These are phyloP conservation scores for Syncephalastrum sp. DNA, from an alignment of 371 early-diverging fungal genomes.

Conservation along the genomic window DNA sequence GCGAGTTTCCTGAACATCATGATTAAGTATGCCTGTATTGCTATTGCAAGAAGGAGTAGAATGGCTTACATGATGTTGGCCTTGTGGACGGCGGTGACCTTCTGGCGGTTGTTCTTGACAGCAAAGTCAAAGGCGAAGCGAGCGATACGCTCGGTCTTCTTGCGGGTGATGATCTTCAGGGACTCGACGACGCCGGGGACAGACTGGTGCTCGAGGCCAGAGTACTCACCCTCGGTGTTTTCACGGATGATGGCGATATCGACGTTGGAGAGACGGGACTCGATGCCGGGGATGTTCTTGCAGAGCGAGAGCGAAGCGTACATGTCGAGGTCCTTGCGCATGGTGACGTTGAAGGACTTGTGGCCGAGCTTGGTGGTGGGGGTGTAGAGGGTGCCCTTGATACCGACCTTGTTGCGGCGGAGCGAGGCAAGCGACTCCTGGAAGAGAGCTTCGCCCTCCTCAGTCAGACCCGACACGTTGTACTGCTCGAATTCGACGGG, in stretches of 20 bases:
- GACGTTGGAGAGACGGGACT: conserved; percentile 85
- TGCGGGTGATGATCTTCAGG: conserved; percentile 92
- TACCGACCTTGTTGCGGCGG: conserved; percentile 91
- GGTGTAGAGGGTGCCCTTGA: conserved; percentile 96
- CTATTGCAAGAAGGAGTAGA: neutral
- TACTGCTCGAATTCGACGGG: conserved; percentile 96
- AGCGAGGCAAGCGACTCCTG: conserved; percentile 89
- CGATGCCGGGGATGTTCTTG: conserved; percentile 81
- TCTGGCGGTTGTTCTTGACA: conserved; percentile 91
- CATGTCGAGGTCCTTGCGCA: conserved; percentile 95
- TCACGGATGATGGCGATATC: conserved; percentile 98
- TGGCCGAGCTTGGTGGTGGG: conserved; percentile 86
- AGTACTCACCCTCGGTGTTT: conserved; percentile 99
- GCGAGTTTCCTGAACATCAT: conserved; percentile 79
- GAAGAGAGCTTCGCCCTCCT: conserved; percentile 69
- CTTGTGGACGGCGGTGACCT: conserved; percentile 98
- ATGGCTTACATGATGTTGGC: conserved; percentile 94
- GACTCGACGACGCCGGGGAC: conserved; percentile 97
- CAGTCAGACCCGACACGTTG: conserved; percentile 87
- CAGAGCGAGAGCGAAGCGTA: conserved; percentile 89
- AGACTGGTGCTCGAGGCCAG: conserved; percentile 96
- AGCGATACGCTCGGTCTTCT: conserved; percentile 96
- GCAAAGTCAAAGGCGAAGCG: conserved; percentile 98
- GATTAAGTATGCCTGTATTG: neutral
- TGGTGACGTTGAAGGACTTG: conserved; percentile 90